Evolutionary conservation across 2,329 filamentous ascomycete species (phyloP).

Genomic region (Ceratocystis destructans): DNA sequence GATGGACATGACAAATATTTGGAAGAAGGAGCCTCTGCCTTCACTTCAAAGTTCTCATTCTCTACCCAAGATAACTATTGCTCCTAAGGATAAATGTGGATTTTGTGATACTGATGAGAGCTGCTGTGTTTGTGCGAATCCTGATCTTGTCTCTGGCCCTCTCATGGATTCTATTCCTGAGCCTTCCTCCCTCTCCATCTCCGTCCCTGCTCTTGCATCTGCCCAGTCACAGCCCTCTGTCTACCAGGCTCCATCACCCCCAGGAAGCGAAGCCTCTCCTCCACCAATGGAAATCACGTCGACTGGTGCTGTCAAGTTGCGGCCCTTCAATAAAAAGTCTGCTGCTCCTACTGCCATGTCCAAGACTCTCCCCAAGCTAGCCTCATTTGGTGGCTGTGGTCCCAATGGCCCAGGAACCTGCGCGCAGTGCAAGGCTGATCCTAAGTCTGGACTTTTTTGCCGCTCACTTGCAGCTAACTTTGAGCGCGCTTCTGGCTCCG

Average conservation of each 20-base stretch:
- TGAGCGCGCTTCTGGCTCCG: constrained; percentile 30
- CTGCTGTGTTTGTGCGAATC: constrained; percentile 68
- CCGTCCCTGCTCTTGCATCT: constrained; percentile 29
- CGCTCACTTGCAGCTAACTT: constrained; percentile 60
- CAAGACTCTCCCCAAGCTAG: constrained; percentile 23
- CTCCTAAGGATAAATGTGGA: constrained; percentile 56
- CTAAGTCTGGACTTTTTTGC: constrained; percentile 70
- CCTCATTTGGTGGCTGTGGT: constrained; percentile 35
- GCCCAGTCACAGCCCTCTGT: constrained; percentile 31
- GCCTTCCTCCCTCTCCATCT: constrained; percentile 20
- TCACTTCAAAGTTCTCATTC: constrained; percentile 23
- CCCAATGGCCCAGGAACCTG: constrained; percentile 64
- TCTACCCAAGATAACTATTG: constrained; percentile 27
- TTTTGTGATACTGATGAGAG: constrained; percentile 66
- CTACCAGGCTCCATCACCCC: constrained; percentile 42
- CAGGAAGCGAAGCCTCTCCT: constrained; percentile 45
- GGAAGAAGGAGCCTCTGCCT: constrained; percentile 31
- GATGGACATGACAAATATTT: constrained; percentile 60
- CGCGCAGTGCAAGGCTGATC: constrained; percentile 62
- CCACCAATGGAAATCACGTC: constrained; percentile 45
- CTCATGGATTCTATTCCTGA: constrained; percentile 11
- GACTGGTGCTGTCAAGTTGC: constrained; percentile 48
- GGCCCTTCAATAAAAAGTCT: constrained; percentile 22
- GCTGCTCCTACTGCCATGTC: constrained; percentile 18
- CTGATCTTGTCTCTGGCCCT: constrained; percentile 20